phyloP scores from a whole-genome alignment of 306 rosid species.

The Aeschynomene evenia region DNA sequence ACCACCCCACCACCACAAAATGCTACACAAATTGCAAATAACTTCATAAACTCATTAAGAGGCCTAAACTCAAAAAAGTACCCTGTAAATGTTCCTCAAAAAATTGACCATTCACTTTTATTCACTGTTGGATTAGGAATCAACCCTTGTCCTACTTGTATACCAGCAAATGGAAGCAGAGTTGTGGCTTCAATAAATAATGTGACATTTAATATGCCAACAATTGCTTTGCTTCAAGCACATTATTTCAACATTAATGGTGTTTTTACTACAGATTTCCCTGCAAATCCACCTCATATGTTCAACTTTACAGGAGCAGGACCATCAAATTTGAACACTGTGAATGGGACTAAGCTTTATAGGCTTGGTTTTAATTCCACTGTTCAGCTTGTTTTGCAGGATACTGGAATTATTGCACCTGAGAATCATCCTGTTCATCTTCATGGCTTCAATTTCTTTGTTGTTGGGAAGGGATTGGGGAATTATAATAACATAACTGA shows the following conservation, averaged over 20 bases:
- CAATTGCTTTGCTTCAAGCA: constrained; percentile 74
- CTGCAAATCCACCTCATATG: constrained; percentile 55
- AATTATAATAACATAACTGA: constrained; percentile 59
- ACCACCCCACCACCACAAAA: constrained; percentile 70
- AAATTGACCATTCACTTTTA: constrained; percentile 55
- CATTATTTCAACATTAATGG: constrained; percentile 66
- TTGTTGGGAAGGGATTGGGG: constrained; percentile 71
- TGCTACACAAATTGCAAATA: constrained; percentile 65
- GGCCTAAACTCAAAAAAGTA: constrained; percentile 67
- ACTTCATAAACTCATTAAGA: constrained; percentile 48
- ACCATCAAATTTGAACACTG: constrained; percentile 52
- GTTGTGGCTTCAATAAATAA: constrained; percentile 69
- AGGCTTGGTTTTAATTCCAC: constrained; percentile 57
- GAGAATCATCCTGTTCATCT: constrained; percentile 88
- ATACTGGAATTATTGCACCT: constrained; percentile 64
- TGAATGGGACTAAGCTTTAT: constrained; percentile 61
- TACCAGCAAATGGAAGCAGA: constrained; percentile 75
- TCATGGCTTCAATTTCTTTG: constrained; percentile 83
- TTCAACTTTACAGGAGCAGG: constrained; percentile 61
- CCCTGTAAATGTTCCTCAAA: constrained; percentile 68
- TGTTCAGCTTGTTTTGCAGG: constrained; percentile 78
- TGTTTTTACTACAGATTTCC: constrained; percentile 79
- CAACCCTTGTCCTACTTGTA: constrained; percentile 71
- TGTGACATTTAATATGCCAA: constrained; percentile 82
- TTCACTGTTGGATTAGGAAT: constrained; percentile 70